phyloP scores from a whole-genome alignment of 768 basidiomycete species.

The Russula abietina region DNA sequence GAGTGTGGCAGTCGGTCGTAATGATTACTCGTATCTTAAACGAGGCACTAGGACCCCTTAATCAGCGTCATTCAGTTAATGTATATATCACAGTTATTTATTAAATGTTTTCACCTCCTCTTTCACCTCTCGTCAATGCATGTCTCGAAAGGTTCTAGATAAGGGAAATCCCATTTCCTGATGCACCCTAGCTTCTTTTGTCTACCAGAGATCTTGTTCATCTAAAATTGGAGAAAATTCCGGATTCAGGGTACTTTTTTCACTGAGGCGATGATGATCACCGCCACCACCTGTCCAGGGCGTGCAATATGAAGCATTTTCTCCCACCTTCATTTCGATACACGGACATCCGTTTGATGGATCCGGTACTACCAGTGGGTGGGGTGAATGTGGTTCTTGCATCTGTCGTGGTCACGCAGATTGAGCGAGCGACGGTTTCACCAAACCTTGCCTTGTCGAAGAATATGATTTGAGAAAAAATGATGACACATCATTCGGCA shows the following conservation, averaged over 20 bases:
- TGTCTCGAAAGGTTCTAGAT: neutral
- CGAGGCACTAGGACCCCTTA: no score
- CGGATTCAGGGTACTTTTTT: slow-evolving; percentile 1
- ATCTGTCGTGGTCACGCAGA: no score
- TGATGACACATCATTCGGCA: no score
- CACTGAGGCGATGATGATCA: neutral
- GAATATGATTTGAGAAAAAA: no score
- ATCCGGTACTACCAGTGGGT: neutral
- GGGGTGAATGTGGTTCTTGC: neutral
- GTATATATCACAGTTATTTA: no score
- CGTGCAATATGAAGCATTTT: neutral
- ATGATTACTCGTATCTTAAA: no score
- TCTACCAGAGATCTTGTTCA: neutral
- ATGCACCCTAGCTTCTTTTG: neutral
- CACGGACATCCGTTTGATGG: neutral
- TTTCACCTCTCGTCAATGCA: no score
- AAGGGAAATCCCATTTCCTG: neutral
- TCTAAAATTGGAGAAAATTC: slow-evolving; percentile 1
- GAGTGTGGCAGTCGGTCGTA: no score
- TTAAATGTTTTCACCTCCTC: no score
- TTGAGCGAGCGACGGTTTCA: no score
- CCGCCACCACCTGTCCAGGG: neutral
- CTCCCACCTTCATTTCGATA: neutral
- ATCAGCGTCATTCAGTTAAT: no score
- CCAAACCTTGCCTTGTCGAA: no score